Conservation (phyloP, 2,329 filamentous ascomycete species). For the Myriosclerotinia duriaeana region DNA sequence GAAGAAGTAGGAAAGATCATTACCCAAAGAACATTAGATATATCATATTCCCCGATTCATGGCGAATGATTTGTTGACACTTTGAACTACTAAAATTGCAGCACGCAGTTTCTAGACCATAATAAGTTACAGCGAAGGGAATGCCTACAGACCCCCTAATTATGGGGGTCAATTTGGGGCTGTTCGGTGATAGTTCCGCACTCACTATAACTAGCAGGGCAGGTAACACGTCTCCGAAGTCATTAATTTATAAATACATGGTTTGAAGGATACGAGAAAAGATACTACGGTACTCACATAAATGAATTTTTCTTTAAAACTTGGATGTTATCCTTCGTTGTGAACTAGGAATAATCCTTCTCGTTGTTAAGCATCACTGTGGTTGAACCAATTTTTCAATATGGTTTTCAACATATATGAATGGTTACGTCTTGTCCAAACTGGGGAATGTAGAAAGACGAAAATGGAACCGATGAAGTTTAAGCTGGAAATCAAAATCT, state of each 20-base stretch:
- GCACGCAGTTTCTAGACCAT: background rate
- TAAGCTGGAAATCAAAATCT: background rate
- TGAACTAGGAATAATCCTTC: background rate
- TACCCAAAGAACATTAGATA: background rate
- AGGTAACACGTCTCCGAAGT: slow-evolving; percentile 7
- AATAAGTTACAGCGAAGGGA: slow-evolving; percentile 5
- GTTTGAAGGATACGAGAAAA: slow-evolving; percentile 5
- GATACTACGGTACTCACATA: slow-evolving; percentile 2
- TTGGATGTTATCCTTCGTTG: background rate
- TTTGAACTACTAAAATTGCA: background rate
- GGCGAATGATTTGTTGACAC: slow-evolving; percentile 5
- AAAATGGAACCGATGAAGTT: background rate
- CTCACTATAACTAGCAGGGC: slow-evolving; percentile 9
- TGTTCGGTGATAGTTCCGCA: slow-evolving; percentile 1
- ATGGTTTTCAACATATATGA: background rate
- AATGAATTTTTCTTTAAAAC: slow-evolving; percentile 6
- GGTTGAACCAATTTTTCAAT: background rate
- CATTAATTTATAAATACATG: slow-evolving; percentile 4
- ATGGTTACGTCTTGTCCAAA: background rate
- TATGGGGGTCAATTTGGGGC: background rate
- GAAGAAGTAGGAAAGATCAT: background rate
- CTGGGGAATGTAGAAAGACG: background rate
- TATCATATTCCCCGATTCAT: slow-evolving; percentile 1
- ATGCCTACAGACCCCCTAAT: background rate
- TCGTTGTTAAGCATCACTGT: background rate